Evolutionary conservation across 257 asterid species (phyloP).

Genomic region (Nicotiana sylvestris): DNA sequence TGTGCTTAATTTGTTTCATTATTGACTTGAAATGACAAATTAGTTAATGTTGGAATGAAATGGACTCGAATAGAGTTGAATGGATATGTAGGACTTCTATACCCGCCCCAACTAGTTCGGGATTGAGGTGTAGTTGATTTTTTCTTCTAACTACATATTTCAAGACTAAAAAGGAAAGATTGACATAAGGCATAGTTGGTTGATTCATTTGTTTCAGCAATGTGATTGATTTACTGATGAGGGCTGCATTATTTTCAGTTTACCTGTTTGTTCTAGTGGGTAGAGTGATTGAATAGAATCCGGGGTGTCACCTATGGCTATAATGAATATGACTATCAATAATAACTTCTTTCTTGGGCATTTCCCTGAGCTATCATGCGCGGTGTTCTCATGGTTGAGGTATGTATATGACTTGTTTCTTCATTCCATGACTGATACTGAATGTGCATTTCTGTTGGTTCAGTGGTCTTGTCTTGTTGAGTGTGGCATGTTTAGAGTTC

Average conservation of each 20-base stretch:
- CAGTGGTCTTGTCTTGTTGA: not conserved
- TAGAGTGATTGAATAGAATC: constrained; percentile 46
- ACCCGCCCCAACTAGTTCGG: not conserved
- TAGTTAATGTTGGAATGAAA: not conserved
- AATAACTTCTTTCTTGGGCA: constrained; percentile 86
- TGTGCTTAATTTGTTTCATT: not conserved
- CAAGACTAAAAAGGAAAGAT: no score
- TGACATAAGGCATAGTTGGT: not conserved
- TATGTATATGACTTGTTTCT: constrained; percentile 18
- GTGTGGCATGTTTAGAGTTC: not conserved
- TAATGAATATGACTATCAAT: constrained; percentile 78
- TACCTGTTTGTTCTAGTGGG: constrained; percentile 74
- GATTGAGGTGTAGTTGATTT: not conserved
- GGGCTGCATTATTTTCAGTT: constrained; percentile 34
- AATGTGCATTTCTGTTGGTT: not conserved
- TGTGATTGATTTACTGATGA: constrained; percentile 11
- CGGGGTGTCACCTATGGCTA: constrained; percentile 82
- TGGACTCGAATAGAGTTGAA: not conserved
- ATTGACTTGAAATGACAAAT: not conserved
- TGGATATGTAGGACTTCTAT: not conserved
- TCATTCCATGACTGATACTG: not conserved
- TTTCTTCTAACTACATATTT: no score
- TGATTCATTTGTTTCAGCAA: not conserved
- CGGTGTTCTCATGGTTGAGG: constrained; percentile 93
- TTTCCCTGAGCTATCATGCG: constrained; percentile 86